phyloP scores from a whole-genome alignment of 495 filamentous ascomycete species.

The Penicillium manginii region DNA sequence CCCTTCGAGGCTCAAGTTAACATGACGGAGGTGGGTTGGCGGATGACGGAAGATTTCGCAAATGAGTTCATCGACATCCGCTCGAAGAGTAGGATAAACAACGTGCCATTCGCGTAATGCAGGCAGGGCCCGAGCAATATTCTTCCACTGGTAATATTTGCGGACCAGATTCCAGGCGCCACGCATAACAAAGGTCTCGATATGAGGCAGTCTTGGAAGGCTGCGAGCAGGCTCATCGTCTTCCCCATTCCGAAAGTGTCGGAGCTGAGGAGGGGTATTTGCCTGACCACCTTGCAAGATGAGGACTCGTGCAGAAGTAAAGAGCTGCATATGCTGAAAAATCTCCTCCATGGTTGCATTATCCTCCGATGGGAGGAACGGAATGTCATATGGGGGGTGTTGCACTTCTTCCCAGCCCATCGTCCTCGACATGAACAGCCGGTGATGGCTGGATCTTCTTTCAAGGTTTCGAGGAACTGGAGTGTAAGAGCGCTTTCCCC shows the following conservation, averaged over 20 bases:
- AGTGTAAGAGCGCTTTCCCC: slow-evolving; percentile 51
- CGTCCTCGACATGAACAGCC: background rate
- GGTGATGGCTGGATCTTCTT: background rate
- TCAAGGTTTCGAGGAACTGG: background rate
- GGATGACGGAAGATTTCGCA: slow-evolving; percentile 63
- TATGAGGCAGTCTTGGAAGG: slow-evolving; percentile 42
- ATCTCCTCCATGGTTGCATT: slow-evolving; percentile 72
- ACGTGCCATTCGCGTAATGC: slow-evolving; percentile 71
- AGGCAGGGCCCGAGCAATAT: slow-evolving; percentile 62
- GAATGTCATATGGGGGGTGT: slow-evolving; percentile 39
- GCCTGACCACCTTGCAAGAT: slow-evolving; percentile 78
- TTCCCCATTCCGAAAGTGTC: slow-evolving; percentile 45
- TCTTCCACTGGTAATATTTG: slow-evolving; percentile 63
- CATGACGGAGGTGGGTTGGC: slow-evolving; percentile 56
- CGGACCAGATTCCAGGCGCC: slow-evolving; percentile 78
- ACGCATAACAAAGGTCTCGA: slow-evolving; percentile 68
- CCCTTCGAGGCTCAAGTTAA: slow-evolving; percentile 69
- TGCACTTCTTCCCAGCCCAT: slow-evolving; percentile 1
- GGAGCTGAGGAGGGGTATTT: slow-evolving; percentile 68
- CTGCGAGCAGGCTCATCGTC: slow-evolving; percentile 25
- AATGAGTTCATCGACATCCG: slow-evolving; percentile 44
- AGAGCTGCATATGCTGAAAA: slow-evolving; percentile 61
- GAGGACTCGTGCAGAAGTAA: slow-evolving; percentile 63
- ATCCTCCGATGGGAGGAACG: slow-evolving; percentile 51
- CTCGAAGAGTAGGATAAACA: slow-evolving; percentile 69